Evolutionary conservation across 805 yeast species (phyloP).

Genomic region (Saturnispora sanitii): DNA sequence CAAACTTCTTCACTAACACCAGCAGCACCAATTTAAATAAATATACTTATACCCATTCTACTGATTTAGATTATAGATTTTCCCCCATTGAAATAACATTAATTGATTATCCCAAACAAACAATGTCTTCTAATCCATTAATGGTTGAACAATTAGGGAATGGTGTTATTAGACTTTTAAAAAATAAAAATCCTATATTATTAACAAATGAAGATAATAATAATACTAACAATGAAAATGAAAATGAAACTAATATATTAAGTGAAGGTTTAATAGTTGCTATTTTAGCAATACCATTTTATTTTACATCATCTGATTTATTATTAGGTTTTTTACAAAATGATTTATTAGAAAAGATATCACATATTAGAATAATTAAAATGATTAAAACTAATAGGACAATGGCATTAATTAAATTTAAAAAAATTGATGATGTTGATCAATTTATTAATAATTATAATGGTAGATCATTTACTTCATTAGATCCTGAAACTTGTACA

Average conservation of each 20-base stretch:
- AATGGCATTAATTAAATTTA: conserved; percentile 70
- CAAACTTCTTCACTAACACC: too few species aligned
- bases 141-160: conserved; percentile 59
- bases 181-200: conserved; percentile 26
- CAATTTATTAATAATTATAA: conserved; percentile 56
- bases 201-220: not conserved
- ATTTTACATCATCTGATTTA: conserved; percentile 76
- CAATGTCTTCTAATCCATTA: conserved; percentile 17
- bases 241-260: conserved; percentile 27
- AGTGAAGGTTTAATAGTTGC: conserved; percentile 50
- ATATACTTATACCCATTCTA: not conserved
- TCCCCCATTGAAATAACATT: conserved; percentile 27
- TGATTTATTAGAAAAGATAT: conserved; percentile 38
- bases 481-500: conserved; percentile 85
- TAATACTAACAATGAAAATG: too few species aligned
- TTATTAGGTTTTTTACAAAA: conserved; percentile 68
- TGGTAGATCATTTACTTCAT: conserved; percentile 68
- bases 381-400: conserved; percentile 60
- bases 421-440: conserved; percentile 43
- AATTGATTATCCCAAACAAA: conserved; percentile 16
- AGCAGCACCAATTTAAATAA: too few species aligned
- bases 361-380: conserved; percentile 66
- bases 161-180: conserved; percentile 62
- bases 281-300: conserved; percentile 78
- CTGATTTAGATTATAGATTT: conserved; percentile 26